These are phyloP conservation scores for Penicillium angulare DNA, from an alignment of 495 filamentous ascomycete species.

Conservation along the genomic window DNA sequence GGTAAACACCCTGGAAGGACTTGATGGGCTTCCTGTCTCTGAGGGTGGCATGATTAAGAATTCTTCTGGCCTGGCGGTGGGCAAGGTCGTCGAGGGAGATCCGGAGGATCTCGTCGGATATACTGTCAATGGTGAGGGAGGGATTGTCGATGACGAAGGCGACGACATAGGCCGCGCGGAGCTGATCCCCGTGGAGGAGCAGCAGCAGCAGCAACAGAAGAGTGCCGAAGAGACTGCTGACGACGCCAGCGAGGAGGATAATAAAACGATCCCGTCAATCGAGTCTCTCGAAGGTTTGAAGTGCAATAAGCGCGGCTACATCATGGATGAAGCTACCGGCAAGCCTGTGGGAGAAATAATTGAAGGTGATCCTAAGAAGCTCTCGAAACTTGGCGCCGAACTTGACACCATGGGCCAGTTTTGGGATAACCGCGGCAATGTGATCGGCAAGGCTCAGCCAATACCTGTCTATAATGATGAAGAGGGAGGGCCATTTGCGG, in stretches of 20 bases:
- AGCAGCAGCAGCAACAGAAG: slow-evolving; percentile 14
- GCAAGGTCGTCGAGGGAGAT: slow-evolving; percentile 30
- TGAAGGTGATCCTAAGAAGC: slow-evolving; percentile 59
- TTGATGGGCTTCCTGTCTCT: slow-evolving; percentile 47
- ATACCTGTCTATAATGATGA: slow-evolving; percentile 56
- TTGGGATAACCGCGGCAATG: slow-evolving; percentile 58
- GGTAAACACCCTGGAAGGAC: slow-evolving; percentile 6
- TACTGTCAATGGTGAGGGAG: slow-evolving; percentile 59
- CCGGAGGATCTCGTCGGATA: slow-evolving; percentile 33
- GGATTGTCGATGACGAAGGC: slow-evolving; percentile 66
- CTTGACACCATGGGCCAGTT: slow-evolving; percentile 64
- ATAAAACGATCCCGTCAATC: slow-evolving; percentile 50
- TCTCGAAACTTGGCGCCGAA: slow-evolving; percentile 52
- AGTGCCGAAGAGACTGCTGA: slow-evolving; percentile 29
- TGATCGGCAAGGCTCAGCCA: slow-evolving; percentile 59
- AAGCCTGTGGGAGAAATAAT: slow-evolving; percentile 57
- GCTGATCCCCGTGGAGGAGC: slow-evolving; percentile 43
- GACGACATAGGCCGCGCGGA: slow-evolving; percentile 59
- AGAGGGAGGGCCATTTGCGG: slow-evolving; percentile 59
- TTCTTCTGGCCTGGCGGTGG: slow-evolving; percentile 53
- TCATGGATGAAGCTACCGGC: slow-evolving; percentile 50
- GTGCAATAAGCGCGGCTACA: slow-evolving; percentile 62
- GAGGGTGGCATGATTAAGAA: slow-evolving; percentile 56
- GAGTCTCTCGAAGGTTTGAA: slow-evolving; percentile 59
- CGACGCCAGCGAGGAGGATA: slow-evolving; percentile 31